Evolutionary conservation across 192 early-diverging fungal genomes (phyloP).

Genomic region (Podila epicladia): DNA sequence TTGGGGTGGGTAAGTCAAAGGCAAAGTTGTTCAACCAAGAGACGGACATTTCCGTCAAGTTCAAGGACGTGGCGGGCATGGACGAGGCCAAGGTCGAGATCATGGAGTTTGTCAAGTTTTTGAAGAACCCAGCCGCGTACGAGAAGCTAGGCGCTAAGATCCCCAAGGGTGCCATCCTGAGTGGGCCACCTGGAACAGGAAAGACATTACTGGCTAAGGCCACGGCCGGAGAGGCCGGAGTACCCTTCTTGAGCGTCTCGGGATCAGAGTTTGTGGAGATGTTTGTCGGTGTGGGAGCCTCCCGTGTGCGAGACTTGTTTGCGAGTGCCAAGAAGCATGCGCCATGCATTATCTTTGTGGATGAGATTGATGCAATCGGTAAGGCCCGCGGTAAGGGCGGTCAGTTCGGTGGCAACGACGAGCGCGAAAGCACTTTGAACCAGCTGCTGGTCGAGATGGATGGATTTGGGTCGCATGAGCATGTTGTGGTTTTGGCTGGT

Average conservation of each 20-base stretch:
- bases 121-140: slow-evolving; percentile 93
- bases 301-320: slow-evolving; percentile 96
- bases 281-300: slow-evolving; percentile 99
- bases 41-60: slow-evolving; percentile 95
- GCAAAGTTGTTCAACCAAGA: slow-evolving; percentile 99
- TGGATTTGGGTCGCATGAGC: slow-evolving; percentile 89
- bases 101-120: slow-evolving; percentile 99
- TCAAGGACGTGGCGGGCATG: slow-evolving; percentile 99
- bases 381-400: slow-evolving; percentile 94
- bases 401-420: slow-evolving; percentile 95
- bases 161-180: slow-evolving; percentile 97
- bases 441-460: slow-evolving; percentile 99
- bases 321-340: slow-evolving; percentile 97
- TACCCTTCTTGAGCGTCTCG: slow-evolving; percentile 97
- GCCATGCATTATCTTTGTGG: slow-evolving; percentile 99
- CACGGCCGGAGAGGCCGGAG: slow-evolving; percentile 98
- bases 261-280: slow-evolving; percentile 99
- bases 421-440: slow-evolving; percentile 98
- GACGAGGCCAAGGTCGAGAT: slow-evolving; percentile 99
- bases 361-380: slow-evolving; percentile 99
- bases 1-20: slow-evolving; percentile 96
- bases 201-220: slow-evolving; percentile 99
- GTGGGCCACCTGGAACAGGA: slow-evolving; percentile 94
- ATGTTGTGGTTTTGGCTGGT: slow-evolving; percentile 97
- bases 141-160: slow-evolving; percentile 98